phyloP scores from a whole-genome alignment of 495 filamentous ascomycete species.

The Neurospora sp. region DNA sequence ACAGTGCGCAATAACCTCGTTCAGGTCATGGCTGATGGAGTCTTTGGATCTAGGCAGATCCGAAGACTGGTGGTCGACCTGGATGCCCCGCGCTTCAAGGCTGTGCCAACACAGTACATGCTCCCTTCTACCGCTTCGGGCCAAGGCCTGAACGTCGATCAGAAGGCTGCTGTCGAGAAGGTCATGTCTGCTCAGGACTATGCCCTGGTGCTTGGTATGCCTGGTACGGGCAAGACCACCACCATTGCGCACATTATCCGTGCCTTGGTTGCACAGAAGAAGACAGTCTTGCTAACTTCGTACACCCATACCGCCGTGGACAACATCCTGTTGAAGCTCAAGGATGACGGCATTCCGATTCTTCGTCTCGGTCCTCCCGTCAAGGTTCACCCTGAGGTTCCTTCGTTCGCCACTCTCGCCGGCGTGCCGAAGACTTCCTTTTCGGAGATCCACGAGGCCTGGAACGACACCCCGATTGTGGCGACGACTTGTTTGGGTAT shows the following conservation, averaged over 20 bases:
- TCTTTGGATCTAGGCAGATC: constrained; percentile 60
- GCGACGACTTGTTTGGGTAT: constrained; percentile 92
- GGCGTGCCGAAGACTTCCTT: constrained; percentile 60
- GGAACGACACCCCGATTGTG: constrained; percentile 76
- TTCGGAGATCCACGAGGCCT: constrained; percentile 72
- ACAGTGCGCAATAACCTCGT: constrained; percentile 87
- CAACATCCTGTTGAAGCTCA: constrained; percentile 90
- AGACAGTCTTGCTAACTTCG: constrained; percentile 84
- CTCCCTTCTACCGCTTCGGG: constrained; percentile 37
- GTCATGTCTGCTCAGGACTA: constrained; percentile 94
- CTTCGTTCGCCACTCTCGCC: constrained; percentile 69
- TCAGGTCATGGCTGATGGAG: constrained; percentile 74
- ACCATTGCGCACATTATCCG: constrained; percentile 97
- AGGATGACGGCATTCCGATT: constrained; percentile 65
- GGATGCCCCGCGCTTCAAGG: constrained; percentile 62
- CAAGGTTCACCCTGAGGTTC: constrained; percentile 81
- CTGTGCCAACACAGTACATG: constrained; percentile 45
- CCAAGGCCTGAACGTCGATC: constrained; percentile 67
- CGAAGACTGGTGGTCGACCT: constrained; percentile 69
- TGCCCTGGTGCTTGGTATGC: constrained; percentile 93
- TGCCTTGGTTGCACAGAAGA: constrained; percentile 77
- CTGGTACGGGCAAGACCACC: constrained; percentile 94
- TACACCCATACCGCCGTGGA: constrained; percentile 97
- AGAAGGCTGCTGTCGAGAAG: constrained; percentile 76
- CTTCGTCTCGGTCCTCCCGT: constrained; percentile 71